A percentile compares a stretch with the other conserved stretches of the same genome.
These are phyloP conservation scores for Fusarium compactum DNA, from an alignment of 2,329 filamentous ascomycete genomes.

Conservation along the genomic window DNA sequence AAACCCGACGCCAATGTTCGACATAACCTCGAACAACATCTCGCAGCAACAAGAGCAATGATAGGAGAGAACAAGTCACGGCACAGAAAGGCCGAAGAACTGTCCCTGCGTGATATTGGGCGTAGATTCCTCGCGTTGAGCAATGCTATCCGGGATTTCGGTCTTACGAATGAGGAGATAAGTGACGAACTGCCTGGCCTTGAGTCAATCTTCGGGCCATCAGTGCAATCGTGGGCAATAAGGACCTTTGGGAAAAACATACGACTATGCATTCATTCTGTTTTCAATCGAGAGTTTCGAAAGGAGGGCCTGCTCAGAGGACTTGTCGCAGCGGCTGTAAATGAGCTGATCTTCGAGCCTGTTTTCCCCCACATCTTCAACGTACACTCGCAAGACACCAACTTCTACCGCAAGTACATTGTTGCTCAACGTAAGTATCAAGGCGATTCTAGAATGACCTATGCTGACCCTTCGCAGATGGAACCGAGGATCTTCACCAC, in stretches of 20 bases:
- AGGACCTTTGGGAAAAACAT: not conserved
- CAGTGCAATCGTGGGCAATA: not conserved
- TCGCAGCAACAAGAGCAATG: not conserved
- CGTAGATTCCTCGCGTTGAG: not conserved
- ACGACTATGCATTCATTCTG: not conserved
- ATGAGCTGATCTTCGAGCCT: slow-evolving; percentile 4
- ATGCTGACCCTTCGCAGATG: not conserved
- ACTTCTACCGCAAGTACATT: not conserved
- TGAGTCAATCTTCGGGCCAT: fast-evolving
- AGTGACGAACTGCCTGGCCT: not conserved
- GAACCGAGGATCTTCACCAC: not conserved
- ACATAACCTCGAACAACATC: not conserved
- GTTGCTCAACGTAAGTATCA: not conserved
- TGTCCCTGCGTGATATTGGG: not conserved
- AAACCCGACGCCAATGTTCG: not conserved
- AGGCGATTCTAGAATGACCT: fast-evolving
- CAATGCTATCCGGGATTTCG: not conserved
- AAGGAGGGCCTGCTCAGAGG: not conserved
- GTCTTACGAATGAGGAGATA: not conserved
- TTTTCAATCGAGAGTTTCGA: not conserved
- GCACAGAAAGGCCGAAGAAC: not conserved
- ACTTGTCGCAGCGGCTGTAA: not conserved
- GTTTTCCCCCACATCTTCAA: not conserved
- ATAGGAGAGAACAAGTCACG: not conserved
- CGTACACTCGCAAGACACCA: not conserved